Evolutionary conservation across 768 basidiomycete species (phyloP), one percentile per base, ranked within the genome.

Genomic region (Cubamyces sp.): DNA sequence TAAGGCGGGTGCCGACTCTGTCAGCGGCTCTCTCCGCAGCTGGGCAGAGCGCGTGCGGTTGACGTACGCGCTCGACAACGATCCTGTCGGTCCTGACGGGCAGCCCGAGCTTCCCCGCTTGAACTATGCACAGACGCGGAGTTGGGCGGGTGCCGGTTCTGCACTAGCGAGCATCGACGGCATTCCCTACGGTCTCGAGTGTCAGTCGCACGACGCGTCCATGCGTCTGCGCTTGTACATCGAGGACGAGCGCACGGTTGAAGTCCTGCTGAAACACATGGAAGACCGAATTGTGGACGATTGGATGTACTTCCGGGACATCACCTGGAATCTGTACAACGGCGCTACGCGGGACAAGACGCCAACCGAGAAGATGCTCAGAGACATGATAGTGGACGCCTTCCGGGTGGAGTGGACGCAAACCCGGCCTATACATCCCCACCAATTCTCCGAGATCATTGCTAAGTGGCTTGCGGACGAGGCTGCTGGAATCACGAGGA

Each of bases 261-360:
- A 78, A 2, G 88, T 98, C 8, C 77, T 98, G 55, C 74, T 97
- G 28, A 82, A 83, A 30, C 94, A 95, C 65, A 80, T 91, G 25
- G 79, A 87, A 73, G 91, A 90, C 47, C 84, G 87, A 34, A 81
- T 97, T 18, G 81, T 86, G 64, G 87, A 90, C 54, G 84, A 83
- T 37, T 97, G 96, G 74, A 79, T 82, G 67, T 79, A 80, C 25
- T 97, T 93, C 77, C 76, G 86, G 66, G 46, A 58, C n/a, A 54
- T 63, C 23, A 53, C 66, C 15, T 57, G 64, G 60, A 60, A 64
- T 19, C 46, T 62, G 51, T 66, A 67, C 47, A 53, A 52, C 41
- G 68, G 67, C 28, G 51, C 45, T 2, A 26, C 61, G 4, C 52
- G 64, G 42, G 40, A 49, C 14, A 60, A 57, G 15, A 57, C 68